These are phyloP conservation scores for Boletus sp. DNA, from an alignment of 1,284 basidiomycete species.

Conservation along the genomic window DNA sequence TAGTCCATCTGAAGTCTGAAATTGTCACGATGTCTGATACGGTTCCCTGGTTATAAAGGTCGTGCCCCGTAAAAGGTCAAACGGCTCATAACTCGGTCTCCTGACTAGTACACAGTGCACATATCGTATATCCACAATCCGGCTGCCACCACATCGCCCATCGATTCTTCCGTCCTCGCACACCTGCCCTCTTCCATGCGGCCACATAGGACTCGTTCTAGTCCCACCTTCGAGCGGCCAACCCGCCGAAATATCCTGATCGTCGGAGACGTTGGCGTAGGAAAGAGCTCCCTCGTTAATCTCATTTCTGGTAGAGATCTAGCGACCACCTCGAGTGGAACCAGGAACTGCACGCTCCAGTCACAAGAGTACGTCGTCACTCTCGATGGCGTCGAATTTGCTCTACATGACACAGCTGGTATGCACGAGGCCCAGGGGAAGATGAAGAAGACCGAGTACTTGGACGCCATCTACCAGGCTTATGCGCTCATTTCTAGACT, in stretches of 20 bases:
- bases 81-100: constrained; percentile 4
- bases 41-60: no score
- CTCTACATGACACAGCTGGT: constrained; percentile 45
- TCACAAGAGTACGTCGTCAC: constrained; percentile 22
- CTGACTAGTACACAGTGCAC: constrained; percentile 12
- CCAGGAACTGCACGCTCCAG: constrained; percentile 29
- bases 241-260: constrained; percentile 34
- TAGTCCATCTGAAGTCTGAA: no score
- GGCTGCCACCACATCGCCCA: constrained; percentile 1
- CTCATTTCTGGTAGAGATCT: constrained; percentile 29
- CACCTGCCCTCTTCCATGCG: constrained; percentile 20
- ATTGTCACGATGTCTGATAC: no score
- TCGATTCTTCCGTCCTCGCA: constrained; percentile 5
- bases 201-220: constrained; percentile 21
- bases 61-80: constrained; percentile 1
- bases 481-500: constrained; percentile 40
- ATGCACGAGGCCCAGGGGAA: constrained; percentile 40
- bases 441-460: constrained; percentile 27
- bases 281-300: constrained; percentile 36
- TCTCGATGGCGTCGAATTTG: constrained; percentile 25
- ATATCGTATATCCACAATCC: constrained; percentile 1
- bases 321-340: constrained; percentile 30
- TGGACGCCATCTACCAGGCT: constrained; percentile 38
- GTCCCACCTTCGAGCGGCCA: constrained; percentile 20
- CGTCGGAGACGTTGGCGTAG: no score